phyloP scores from a whole-genome alignment of 2,329 filamentous ascomycete genomes.

The Plectosphaerella cucumerina region DNA sequence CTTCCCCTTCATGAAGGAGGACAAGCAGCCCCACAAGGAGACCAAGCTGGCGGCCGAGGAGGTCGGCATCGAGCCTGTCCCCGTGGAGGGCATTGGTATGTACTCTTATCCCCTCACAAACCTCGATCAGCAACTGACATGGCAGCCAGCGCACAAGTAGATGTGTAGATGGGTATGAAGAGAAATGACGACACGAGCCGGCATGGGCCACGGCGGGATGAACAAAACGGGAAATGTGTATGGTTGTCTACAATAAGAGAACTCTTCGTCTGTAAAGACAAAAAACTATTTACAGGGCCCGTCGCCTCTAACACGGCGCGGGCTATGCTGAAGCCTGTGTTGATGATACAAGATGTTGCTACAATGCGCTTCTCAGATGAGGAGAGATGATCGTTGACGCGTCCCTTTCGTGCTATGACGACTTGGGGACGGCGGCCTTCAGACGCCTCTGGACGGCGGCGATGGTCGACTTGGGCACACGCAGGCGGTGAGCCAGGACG shows the following conservation, averaged over 20 bases:
- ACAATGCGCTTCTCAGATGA: slow-evolving; percentile 3
- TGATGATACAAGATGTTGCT: slow-evolving; percentile 8
- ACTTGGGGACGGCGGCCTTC: slow-evolving; percentile 12
- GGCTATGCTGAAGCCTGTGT: slow-evolving; percentile 7
- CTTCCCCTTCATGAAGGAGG: slow-evolving; percentile 98
- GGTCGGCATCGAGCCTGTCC: slow-evolving; percentile 52
- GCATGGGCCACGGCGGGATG: not conserved
- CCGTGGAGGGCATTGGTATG: slow-evolving; percentile 52
- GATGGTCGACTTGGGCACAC: slow-evolving; percentile 64
- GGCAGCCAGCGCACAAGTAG: slow-evolving; percentile 14
- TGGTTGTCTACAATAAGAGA: not conserved
- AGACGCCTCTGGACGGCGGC: slow-evolving; percentile 53
- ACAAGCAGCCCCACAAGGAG: slow-evolving; percentile 44
- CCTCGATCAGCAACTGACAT: not conserved
- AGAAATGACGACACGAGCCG: slow-evolving; percentile 8
- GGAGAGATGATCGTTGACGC: not conserved
- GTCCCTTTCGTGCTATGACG: not conserved
- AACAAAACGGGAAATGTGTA: not conserved
- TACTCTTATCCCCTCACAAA: not conserved
- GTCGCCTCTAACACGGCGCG: not conserved
- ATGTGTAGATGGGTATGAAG: not conserved
- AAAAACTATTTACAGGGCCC: not conserved
- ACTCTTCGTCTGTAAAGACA: not conserved
- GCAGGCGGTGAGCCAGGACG: slow-evolving; percentile 73
- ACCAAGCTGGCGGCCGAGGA: slow-evolving; percentile 60